phyloP scores from a whole-genome alignment of 352 stramenopile genomes.

The Globisporangium apiculatum region DNA sequence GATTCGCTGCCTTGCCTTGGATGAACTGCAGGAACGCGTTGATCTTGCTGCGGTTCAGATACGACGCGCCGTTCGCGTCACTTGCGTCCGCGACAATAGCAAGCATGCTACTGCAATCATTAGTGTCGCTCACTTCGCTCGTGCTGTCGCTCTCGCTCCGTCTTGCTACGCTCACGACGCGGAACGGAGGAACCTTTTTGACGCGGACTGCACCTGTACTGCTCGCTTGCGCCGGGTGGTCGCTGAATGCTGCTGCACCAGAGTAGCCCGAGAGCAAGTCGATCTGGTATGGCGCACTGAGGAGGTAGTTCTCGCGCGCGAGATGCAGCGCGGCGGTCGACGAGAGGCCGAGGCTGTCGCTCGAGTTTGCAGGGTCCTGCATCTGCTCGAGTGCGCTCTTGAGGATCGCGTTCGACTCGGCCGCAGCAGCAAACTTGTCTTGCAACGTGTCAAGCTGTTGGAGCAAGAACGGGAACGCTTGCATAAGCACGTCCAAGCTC shows the following conservation, averaged over 20 bases:
- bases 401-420: conserved; percentile 50
- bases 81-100: conserved; percentile 23
- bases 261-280: conserved; percentile 39
- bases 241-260: conserved; percentile 26
- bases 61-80: conserved; percentile 34
- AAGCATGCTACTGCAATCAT: conserved; percentile 6
- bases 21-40: conserved; percentile 50
- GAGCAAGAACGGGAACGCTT: conserved; percentile 30
- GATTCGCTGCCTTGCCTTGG: conserved; percentile 31
- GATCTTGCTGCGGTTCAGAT: conserved; percentile 58
- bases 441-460: conserved; percentile 40
- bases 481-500: conserved; percentile 35
- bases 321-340: conserved; percentile 18
- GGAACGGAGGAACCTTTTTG: conserved; percentile 35
- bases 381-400: conserved; percentile 39
- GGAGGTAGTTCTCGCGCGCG: conserved; percentile 35
- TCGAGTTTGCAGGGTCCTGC: conserved; percentile 8
- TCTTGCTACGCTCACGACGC: conserved; percentile 11
- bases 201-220: conserved; percentile 4
- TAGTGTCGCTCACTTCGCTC: conserved; percentile 4
- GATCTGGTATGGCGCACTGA: conserved; percentile 37
- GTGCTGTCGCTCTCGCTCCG: conserved; percentile 9
- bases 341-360: conserved; percentile 3
- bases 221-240: conserved; percentile 9
- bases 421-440: conserved; percentile 31